Evolutionary conservation across 2,329 filamentous ascomycete species (phyloP), one percentile per base, ranked within the genome.

Genomic region (Hymenoscyphus scutula): DNA sequence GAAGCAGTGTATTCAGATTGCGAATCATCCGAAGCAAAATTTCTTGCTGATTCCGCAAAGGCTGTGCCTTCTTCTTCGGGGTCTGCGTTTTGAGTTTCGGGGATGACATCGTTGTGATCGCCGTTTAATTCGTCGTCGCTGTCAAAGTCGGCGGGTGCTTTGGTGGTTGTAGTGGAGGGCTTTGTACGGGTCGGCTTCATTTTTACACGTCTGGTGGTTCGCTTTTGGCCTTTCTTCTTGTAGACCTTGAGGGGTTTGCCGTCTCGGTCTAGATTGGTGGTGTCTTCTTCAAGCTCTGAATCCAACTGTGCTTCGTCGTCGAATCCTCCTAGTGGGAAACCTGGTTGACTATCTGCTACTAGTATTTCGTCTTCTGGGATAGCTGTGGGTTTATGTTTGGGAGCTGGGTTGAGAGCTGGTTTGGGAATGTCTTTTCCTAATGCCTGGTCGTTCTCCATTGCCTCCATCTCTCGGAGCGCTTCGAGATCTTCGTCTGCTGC

Each of bases 191-290:
- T 81, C 1, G 84, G 85, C 65, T 77, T 80, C 78, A 89, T 90
- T 64, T 87, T 92, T 61, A 84, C 81, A 56, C 82, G 79, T 65
- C 87, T 81, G 2, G 91, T 94, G 61, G 90, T 91, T 64, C 91
- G 82, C 79, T 95, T 95, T 73, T 90, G 84, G 0, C 90, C 90
- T 78, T 90, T 91, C 82, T 95, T 95, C 81, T 93, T 94, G 79
- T 84, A 94, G 1, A 84, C 76, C 60, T 81, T 84, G 41, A 86
- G 74, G 2, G 86, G 86, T 65, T 83, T 80, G 1, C 86, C 86
- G 69, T 85, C 77, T n/a, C 78, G 79, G 59, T 79, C 84, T 13
- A 82, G 62, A 32, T 65, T 64, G 4, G 75, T 73, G 3, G 73
- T 72, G n/a, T 48, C 41, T 0, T 79, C 76, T 41, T 84, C 81